Percentiles rank a stretch among this genome's conserved stretches.
Evolutionary conservation across 78 protist species (phyloP).

Genomic region (slime mould (Dictyostelium discoideum)): DNA sequence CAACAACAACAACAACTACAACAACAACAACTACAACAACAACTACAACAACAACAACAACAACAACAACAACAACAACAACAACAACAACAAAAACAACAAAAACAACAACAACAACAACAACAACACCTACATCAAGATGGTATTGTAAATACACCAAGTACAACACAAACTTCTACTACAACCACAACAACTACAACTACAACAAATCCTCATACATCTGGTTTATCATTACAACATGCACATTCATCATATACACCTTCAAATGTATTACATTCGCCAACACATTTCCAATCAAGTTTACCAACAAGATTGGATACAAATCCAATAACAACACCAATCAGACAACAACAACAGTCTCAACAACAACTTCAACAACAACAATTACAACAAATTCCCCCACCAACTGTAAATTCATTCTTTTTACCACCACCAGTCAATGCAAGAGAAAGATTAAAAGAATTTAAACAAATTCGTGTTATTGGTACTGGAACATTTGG

Average conservation of each 20-base stretch:
- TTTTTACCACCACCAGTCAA: conserved; percentile 42
- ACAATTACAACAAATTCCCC: neutral
- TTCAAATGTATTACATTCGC: neutral
- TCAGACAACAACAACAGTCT: neutral
- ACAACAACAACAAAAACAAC: neutral
- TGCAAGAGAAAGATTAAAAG: conserved; percentile 78
- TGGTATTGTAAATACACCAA: neutral
- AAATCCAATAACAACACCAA: neutral
- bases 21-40: neutral
- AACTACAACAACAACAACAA: neutral
- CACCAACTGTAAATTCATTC: conserved; percentile 64
- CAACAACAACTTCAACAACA: conserved; percentile 18
- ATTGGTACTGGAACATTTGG: conserved; percentile 95
- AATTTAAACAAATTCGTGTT: conserved; percentile 87
- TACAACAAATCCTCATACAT: neutral
- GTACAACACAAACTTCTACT: neutral
- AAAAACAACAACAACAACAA: neutral
- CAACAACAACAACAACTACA: neutral
- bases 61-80: conserved; percentile 31
- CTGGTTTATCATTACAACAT: neutral
- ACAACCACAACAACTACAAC: neutral
- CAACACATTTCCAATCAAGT: neutral
- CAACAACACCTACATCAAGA: conserved; percentile 5
- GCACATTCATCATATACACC: conserved; percentile 7
- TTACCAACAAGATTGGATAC: neutral